These are phyloP conservation scores for Endogone sp. DNA, from an alignment of 192 early-diverging fungal genomes.

Conservation along the genomic window DNA sequence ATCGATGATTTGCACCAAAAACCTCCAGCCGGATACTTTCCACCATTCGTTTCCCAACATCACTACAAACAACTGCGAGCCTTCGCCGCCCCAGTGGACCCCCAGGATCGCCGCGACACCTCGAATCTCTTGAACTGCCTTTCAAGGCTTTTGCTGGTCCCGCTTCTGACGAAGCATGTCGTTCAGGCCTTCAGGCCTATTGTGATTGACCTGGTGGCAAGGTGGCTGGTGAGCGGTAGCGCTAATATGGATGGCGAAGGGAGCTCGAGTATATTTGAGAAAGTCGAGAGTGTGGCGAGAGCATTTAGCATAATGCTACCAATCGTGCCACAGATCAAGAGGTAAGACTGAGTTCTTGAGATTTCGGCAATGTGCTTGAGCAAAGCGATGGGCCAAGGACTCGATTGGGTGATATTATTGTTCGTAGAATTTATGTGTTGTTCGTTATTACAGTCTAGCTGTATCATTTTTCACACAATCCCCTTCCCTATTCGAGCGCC, in stretches of 20 bases:
- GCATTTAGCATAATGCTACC: conserved; percentile 60
- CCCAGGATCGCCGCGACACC: too few relatives aligned
- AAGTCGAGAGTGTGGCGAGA: conserved; percentile 35
- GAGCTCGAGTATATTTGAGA: neutral
- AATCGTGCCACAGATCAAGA: conserved; percentile 67
- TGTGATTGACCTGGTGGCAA: conserved; percentile 74
- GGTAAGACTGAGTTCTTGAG: conserved; percentile 37
- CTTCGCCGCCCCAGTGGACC: too few relatives aligned
- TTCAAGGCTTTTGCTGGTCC: too few relatives aligned
- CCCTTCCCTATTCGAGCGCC: conserved; percentile 47
- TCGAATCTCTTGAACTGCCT: too few relatives aligned
- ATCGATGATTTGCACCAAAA: too few relatives aligned
- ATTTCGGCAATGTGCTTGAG: too few relatives aligned
- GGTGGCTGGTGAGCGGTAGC: conserved; percentile 59
- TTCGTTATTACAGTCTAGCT: conserved; percentile 42
- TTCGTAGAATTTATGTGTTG: too few relatives aligned
- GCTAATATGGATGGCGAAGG: neutral
- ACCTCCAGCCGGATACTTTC: too few relatives aligned
- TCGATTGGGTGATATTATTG: too few relatives aligned
- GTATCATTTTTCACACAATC: conserved; percentile 50
- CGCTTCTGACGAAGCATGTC: conserved; percentile 33
- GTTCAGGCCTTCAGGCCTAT: conserved; percentile 65
- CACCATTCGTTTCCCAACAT: too few relatives aligned
- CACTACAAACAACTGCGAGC: too few relatives aligned
- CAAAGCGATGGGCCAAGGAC: too few relatives aligned